Conservation (phyloP, 2,329 filamentous ascomycete genomes). For the Fusarium virguliforme region DNA sequence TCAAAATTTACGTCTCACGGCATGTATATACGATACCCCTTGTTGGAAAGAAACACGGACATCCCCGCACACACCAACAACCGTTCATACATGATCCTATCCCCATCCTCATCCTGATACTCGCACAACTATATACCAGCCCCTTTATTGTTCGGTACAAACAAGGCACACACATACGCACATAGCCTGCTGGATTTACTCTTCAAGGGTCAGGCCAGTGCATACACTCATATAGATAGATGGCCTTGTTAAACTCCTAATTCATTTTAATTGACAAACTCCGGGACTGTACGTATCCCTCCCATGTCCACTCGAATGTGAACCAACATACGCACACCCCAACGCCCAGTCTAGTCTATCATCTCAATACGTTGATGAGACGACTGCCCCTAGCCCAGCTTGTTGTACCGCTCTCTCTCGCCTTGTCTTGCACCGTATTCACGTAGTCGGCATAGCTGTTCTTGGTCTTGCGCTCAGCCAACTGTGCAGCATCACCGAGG, state of each 20-base stretch:
- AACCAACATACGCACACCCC: not conserved
- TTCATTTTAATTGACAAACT: constrained; percentile 6
- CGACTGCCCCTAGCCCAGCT: constrained; percentile 57
- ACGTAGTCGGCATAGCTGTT: constrained; percentile 75
- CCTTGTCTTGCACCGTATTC: constrained; percentile 75
- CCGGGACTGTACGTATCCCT: not conserved
- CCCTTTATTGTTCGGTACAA: not conserved
- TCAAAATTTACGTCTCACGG: not conserved
- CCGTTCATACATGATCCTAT: not conserved
- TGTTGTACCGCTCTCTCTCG: constrained; percentile 78
- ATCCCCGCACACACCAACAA: constrained; percentile 11
- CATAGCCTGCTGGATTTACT: not conserved
- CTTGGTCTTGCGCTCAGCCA: constrained; percentile 74
- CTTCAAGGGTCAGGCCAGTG: not conserved
- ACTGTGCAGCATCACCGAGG: constrained; percentile 76
- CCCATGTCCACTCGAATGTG: not conserved
- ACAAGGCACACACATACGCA: constrained; percentile 7
- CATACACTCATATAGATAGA: constrained; percentile 4
- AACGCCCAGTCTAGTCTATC: constrained; percentile 29
- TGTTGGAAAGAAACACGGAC: constrained; percentile 15
- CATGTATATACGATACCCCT: constrained; percentile 36
- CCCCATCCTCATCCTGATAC: constrained; percentile 1
- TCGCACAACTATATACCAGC: constrained; percentile 2
- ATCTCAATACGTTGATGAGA: not conserved
- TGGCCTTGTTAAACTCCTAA: constrained; percentile 1